Evolutionary conservation across 2,329 filamentous ascomycete genomes (phyloP).

Genomic region (Rutstroemia sp.): DNA sequence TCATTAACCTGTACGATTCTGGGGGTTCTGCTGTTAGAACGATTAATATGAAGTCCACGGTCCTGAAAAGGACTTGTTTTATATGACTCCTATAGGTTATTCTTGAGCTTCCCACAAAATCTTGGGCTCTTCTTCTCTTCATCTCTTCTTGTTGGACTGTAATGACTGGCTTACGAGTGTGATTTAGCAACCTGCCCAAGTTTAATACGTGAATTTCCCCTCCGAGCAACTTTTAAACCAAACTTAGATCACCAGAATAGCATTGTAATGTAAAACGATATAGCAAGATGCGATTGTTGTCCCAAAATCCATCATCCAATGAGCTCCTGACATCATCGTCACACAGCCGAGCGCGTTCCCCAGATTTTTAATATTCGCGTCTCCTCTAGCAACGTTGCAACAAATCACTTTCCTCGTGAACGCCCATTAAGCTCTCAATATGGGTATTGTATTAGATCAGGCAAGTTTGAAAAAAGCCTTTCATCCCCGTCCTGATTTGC

Average conservation of each 20-base stretch:
- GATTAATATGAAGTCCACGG: background rate
- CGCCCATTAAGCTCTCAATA: constrained; percentile 8
- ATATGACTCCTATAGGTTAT: too few species aligned
- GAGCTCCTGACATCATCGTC: constrained; percentile 9
- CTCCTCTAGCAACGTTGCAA: background rate
- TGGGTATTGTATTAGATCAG: constrained; percentile 24
- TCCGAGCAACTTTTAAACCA: too few species aligned
- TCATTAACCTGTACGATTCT: background rate
- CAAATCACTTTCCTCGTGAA: background rate
- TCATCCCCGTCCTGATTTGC: constrained; percentile 25
- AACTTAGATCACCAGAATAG: too few species aligned
- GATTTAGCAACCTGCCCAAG: background rate
- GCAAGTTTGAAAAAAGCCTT: constrained; percentile 27
- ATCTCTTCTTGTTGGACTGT: too few species aligned
- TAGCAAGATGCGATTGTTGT: background rate
- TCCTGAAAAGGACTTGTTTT: too few species aligned
- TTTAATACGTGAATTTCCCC: background rate
- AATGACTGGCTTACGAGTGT: too few species aligned
- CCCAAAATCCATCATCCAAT: background rate
- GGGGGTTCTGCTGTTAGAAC: background rate
- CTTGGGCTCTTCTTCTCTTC: too few species aligned
- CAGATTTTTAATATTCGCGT: constrained; percentile 3
- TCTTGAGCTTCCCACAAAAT: too few species aligned
- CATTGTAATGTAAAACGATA: background rate
- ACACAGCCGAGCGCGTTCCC: constrained; percentile 5